Base-by-base conservation (phyloP, 768 basidiomycete genomes). In the Rhodotorula kratochvilovae region DNA sequence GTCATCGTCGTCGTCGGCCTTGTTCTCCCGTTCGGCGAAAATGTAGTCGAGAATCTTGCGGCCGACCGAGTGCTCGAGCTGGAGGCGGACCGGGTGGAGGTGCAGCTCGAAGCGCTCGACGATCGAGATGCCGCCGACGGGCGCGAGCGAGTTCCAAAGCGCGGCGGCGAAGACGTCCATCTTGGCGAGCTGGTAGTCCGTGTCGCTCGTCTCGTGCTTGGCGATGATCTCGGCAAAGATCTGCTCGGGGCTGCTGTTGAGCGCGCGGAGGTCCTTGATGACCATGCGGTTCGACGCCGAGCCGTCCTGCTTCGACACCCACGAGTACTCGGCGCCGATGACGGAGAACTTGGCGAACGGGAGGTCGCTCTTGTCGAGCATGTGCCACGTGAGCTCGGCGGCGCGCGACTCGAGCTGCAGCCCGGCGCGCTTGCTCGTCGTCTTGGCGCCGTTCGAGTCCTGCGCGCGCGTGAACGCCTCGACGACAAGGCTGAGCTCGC, bases 41-140 rank as follows among this genome's bases (percentile, higher is more conserved):
- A 96, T 82, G 79, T 97, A 97, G 78, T 90, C 89, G 86, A 91
- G 87, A 67, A 97, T 89, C 66, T 87, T 84, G 29, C 85, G 84
- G 16, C 91, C 92, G 39, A 94, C 85, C 72, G 84, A 85, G 36
- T 90, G 87, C 80, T 98, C 94, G 60, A 97, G 84, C 74, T 92
- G 90, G 13, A 96, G 84, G 42, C 89, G 87, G 75, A 97, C 84
- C 0, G 93, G 94, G 79, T 94, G 92, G 53, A 96, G 82, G 36
- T 86, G 85, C 46, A 95, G 81, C 72, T 90, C 87, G 75, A 96
- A 90, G 39, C 85, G 83, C 79, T 92, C 88, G 79, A 92, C 89
- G 72, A 96, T 90, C 3, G 88, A 86, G 74, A 98, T 96, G 21
- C 94, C 94, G 29, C 92, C 94, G 33, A 97, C 92, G 25, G 92